These are phyloP conservation scores for Crithidia acanthocephali DNA, from an alignment of 208 protist genomes.

Conservation along the genomic window DNA sequence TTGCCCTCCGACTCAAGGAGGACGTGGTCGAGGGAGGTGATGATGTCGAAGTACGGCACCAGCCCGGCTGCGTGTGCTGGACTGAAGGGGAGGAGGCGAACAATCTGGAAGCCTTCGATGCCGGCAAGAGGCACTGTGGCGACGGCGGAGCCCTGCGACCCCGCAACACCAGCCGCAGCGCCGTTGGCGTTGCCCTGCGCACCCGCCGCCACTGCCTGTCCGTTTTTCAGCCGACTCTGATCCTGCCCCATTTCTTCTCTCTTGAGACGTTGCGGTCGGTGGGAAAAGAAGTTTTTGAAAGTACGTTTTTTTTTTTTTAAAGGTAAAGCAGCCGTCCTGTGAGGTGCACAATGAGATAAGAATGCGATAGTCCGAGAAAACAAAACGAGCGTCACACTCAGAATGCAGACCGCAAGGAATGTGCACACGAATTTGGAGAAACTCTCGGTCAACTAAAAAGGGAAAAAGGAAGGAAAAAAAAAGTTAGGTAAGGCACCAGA, in stretches of 20 bases:
- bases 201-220: neutral
- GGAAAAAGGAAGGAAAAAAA: neutral
- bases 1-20: conserved; percentile 25
- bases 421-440: no score
- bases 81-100: conserved; percentile 72
- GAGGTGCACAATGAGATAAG: no score
- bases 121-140: conserved; percentile 22
- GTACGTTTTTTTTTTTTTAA: no score
- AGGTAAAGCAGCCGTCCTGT: no score
- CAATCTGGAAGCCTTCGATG: conserved; percentile 82
- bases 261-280: neutral
- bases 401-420: conserved; percentile 5
- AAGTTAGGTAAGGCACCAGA: no score
- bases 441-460: conserved; percentile 5
- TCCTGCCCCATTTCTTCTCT: conserved; percentile 50
- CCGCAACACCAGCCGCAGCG: neutral
- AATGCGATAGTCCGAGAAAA: no score
- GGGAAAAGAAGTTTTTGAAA: neutral
- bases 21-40: conserved; percentile 71
- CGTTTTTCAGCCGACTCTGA: conserved; percentile 33
- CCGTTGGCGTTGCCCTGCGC: neutral
- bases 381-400: neutral
- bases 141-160: conserved; percentile 5
- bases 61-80: conserved; percentile 78
- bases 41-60: conserved; percentile 90